Percentiles rank a stretch among this genome's conserved stretches.
These are phyloP conservation scores for Paecilomyces dactylethromorphus DNA, from an alignment of 2,329 filamentous ascomycete genomes.

Conservation along the genomic window DNA sequence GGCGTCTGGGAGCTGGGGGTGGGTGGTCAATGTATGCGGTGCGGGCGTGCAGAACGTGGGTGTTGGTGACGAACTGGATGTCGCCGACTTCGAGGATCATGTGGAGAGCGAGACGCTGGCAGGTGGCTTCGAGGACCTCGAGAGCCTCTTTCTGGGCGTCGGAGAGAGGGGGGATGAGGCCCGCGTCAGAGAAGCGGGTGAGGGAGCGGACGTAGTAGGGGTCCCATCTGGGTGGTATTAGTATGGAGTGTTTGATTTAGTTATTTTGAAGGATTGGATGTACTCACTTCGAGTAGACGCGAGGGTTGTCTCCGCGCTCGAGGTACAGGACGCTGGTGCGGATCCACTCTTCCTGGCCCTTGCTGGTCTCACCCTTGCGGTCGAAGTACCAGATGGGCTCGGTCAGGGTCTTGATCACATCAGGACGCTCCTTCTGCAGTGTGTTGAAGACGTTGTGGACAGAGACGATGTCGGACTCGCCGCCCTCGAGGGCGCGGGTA, in stretches of 20 bases:
- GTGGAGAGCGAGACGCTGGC: conserved; percentile 65
- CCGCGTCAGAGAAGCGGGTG: conserved; percentile 64
- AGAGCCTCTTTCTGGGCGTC: conserved; percentile 62
- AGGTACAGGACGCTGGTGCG: conserved; percentile 68
- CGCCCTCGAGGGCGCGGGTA: conserved; percentile 70
- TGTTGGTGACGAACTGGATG: conserved; percentile 79
- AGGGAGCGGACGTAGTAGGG: conserved; percentile 80
- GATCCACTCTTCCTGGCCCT: conserved; percentile 69
- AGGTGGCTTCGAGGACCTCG: conserved; percentile 67
- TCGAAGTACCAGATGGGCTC: conserved; percentile 87
- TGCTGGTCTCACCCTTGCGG: conserved; percentile 74
- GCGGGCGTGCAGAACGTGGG: conserved; percentile 72
- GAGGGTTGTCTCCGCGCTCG: conserved; percentile 58
- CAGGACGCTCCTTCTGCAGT: conserved; percentile 66
- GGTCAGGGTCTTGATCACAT: conserved; percentile 68
- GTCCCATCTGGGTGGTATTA: conserved; percentile 54
- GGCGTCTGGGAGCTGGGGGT: conserved; percentile 63
- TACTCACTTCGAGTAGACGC: conserved; percentile 65
- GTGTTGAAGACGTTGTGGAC: conserved; percentile 77
- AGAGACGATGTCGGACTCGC: conserved; percentile 75
- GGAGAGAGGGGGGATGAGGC: conserved; percentile 66
- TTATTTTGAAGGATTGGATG: not conserved
- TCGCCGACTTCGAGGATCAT: conserved; percentile 84
- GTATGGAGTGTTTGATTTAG: not conserved
- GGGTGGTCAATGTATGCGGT: conserved; percentile 71